Conservation (phyloP, 148 eudicot genomes). For the Chenopodium quinoa region DNA sequence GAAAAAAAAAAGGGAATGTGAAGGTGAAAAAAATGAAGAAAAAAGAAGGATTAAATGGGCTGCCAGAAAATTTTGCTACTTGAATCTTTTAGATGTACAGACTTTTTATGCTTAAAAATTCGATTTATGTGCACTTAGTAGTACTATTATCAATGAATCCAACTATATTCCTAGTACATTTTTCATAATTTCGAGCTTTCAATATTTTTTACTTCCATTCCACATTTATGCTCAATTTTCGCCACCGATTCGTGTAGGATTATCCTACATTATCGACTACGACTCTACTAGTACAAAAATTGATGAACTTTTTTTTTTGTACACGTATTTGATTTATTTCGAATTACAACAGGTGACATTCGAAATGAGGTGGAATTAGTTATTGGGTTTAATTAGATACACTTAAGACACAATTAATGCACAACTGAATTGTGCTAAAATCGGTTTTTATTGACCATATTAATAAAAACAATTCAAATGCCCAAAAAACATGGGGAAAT, state of each 20-base stretch:
- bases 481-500: conserved; percentile 12
- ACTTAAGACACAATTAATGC: no score
- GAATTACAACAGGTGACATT: no score
- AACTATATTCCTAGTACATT: conserved; percentile 11
- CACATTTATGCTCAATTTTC: no score
- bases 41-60: conserved; percentile 5
- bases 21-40: not conserved
- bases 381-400: no score
- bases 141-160: conserved; percentile 13
- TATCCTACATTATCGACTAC: no score
- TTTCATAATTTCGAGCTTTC: not conserved
- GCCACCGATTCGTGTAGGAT: no score
- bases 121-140: not conserved
- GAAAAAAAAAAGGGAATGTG: not conserved
- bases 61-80: conserved; percentile 45
- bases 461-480: not conserved
- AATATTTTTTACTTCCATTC: not conserved
- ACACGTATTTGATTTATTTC: no score
- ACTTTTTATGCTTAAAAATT: conserved; percentile 10
- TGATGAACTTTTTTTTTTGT: no score
- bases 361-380: no score
- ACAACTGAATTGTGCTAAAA: not conserved
- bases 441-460: not conserved
- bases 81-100: conserved; percentile 29
- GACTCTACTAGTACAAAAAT: no score